Percentiles rank a stretch among this genome's conserved stretches.
Evolutionary conservation across 2,329 filamentous ascomycete genomes (phyloP).

Genomic region (Ophiocordyceps robertsii): DNA sequence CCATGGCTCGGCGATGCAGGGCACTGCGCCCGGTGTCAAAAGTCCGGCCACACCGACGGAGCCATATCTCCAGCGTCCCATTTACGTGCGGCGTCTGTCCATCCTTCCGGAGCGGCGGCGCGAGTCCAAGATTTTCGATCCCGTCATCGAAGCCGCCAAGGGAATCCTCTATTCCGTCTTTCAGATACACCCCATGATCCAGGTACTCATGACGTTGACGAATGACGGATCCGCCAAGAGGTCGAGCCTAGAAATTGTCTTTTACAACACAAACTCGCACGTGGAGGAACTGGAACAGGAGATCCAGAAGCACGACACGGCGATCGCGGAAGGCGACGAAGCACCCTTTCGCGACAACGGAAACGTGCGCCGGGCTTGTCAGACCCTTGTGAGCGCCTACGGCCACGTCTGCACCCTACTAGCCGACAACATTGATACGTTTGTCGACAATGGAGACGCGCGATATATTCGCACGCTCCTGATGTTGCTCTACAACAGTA

Average conservation of each 20-base stretch:
- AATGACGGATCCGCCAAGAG: slow-evolving; percentile 46
- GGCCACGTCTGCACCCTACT: slow-evolving; percentile 50
- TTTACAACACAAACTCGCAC: slow-evolving; percentile 54
- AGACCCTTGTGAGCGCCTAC: slow-evolving; percentile 51
- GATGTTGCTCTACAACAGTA: slow-evolving; percentile 51
- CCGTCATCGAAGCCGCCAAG: slow-evolving; percentile 50
- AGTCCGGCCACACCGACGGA: slow-evolving; percentile 50
- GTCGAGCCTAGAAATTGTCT: slow-evolving; percentile 52
- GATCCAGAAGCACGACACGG: slow-evolving; percentile 45
- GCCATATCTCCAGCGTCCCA: slow-evolving; percentile 40
- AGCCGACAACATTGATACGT: slow-evolving; percentile 47
- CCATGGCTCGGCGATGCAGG: slow-evolving; percentile 56
- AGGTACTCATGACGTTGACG: slow-evolving; percentile 48
- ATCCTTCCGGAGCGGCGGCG: slow-evolving; percentile 49
- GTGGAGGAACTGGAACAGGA: slow-evolving; percentile 53
- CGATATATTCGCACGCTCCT: slow-evolving; percentile 53
- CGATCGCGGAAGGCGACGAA: slow-evolving; percentile 31
- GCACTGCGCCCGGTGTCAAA: slow-evolving; percentile 25
- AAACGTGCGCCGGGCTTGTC: slow-evolving; percentile 48
- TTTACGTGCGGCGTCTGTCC: slow-evolving; percentile 50
- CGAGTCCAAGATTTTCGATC: slow-evolving; percentile 47
- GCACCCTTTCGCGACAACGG: slow-evolving; percentile 42
- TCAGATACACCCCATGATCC: slow-evolving; percentile 54
- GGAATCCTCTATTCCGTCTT: slow-evolving; percentile 55
- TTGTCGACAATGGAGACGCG: slow-evolving; percentile 52